These are phyloP conservation scores for Dactylonectria estremocensis DNA, from an alignment of 2,329 filamentous ascomycete genomes.

Conservation along the genomic window DNA sequence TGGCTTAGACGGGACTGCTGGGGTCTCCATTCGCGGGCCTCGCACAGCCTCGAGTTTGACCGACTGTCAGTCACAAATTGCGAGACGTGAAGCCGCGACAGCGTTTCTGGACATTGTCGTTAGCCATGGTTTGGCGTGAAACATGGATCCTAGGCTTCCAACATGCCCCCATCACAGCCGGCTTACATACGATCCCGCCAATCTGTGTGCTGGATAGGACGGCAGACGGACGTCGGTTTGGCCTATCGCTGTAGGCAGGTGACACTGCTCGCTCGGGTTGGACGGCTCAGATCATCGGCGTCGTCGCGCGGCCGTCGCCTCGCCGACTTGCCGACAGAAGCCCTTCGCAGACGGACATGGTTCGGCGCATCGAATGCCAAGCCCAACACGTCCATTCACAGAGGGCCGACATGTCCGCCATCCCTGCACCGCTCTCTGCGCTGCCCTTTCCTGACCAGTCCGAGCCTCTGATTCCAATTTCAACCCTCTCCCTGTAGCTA, in stretches of 20 bases:
- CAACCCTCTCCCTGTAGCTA: conserved; percentile 2
- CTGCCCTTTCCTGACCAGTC: background rate
- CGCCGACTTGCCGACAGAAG: background rate
- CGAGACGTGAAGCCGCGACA: conserved; percentile 3
- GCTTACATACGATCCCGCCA: conserved; percentile 2
- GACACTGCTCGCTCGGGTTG: conserved; percentile 23
- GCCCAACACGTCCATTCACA: background rate
- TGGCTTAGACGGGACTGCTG: background rate
- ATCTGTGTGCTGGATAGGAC: background rate
- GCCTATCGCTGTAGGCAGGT: conserved; percentile 1
- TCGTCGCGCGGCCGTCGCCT: background rate
- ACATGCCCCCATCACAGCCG: conserved; percentile 1
- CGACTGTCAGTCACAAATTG: conserved; percentile 1
- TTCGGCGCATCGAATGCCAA: conserved; percentile 10
- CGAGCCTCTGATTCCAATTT: conserved; percentile 3
- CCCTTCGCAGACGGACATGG: background rate
- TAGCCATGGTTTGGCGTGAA: conserved; percentile 20
- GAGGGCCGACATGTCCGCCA: conserved; percentile 1
- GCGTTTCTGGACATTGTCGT: conserved; percentile 5
- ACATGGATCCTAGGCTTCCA: conserved; percentile 21
- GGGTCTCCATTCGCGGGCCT: conserved; percentile 11
- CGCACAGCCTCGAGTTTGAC: conserved; percentile 20
- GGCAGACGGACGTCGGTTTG: background rate
- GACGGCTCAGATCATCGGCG: conserved; percentile 23
- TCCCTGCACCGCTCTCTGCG: background rate